Percentiles rank a stretch among this genome's conserved stretches.
phyloP scores from a whole-genome alignment of 805 yeast species.

The Myxozyma melibiosi region DNA sequence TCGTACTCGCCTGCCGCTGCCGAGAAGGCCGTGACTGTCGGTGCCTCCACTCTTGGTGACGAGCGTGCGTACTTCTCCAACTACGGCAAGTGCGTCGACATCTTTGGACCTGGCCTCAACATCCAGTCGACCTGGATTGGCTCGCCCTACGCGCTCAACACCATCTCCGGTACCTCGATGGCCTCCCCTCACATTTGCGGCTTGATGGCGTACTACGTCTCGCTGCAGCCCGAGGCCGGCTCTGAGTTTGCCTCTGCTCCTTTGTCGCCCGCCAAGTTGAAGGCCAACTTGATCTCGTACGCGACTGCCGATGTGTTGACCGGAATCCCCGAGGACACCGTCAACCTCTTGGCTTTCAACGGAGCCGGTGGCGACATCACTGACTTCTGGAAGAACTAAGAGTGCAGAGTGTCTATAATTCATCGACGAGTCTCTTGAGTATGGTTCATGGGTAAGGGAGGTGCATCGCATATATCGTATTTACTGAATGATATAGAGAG shows the following conservation, averaged over 20 bases:
- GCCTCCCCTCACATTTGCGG: slow-evolving; percentile 65
- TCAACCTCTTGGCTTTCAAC: slow-evolving; percentile 61
- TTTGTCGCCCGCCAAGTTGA: slow-evolving; percentile 48
- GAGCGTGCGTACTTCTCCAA: slow-evolving; percentile 93
- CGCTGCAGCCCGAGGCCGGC: slow-evolving; percentile 55
- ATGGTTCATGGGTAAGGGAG: too few relatives aligned
- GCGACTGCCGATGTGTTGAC: slow-evolving; percentile 53
- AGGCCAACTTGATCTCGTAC: slow-evolving; percentile 50
- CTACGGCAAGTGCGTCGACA: slow-evolving; percentile 93
- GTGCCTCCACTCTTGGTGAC: slow-evolving; percentile 89
- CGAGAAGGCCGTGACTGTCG: slow-evolving; percentile 80
- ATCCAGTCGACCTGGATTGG: slow-evolving; percentile 60
- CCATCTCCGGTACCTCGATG: slow-evolving; percentile 65
- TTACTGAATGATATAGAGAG: too few relatives aligned
- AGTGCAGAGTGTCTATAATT: too few relatives aligned
- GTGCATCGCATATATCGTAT: too few relatives aligned
- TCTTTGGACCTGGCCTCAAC: slow-evolving; percentile 90
- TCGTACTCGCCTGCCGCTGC: slow-evolving; percentile 63
- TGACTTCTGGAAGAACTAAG: slow-evolving; percentile 49
- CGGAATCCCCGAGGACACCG: slow-evolving; percentile 54
- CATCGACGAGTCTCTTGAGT: too few relatives aligned
- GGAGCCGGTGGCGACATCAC: slow-evolving; percentile 58
- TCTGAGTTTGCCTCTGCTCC: slow-evolving; percentile 52
- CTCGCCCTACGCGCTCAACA: slow-evolving; percentile 52
- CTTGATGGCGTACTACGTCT: slow-evolving; percentile 56